A percentile compares a stretch with the other conserved stretches of the same genome.
These are phyloP conservation scores for Neohortaea acidophila DNA, from an alignment of 495 filamentous ascomycete species.

Conservation along the genomic window DNA sequence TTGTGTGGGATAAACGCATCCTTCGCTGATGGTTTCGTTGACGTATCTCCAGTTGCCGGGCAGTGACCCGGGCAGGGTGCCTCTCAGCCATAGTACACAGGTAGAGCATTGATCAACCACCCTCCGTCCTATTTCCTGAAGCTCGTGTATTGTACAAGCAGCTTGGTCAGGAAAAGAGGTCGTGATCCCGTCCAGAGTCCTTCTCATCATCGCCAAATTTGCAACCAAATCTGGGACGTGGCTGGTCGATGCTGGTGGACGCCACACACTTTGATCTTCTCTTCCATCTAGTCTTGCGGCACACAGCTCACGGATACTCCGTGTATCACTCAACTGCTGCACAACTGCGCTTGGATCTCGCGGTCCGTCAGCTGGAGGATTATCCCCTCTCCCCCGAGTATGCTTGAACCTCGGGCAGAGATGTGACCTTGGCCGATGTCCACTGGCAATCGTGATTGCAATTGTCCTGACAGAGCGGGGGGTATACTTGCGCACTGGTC, in stretches of 20 bases:
- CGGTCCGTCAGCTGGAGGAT: not conserved
- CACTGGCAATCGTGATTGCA: constrained; percentile 9
- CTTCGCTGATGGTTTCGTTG: not conserved
- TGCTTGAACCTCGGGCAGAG: constrained; percentile 4
- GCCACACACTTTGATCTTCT: no score
- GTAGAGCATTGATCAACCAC: no score
- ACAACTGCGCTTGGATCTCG: constrained; percentile 6
- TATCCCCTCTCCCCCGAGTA: not conserved
- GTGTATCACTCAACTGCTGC: constrained; percentile 12
- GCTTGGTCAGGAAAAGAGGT: not conserved
- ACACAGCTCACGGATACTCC: constrained; percentile 4
- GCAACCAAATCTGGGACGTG: not conserved
- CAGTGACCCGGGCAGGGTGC: not conserved
- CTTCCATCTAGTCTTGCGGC: not conserved
- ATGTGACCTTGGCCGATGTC: constrained; percentile 4
- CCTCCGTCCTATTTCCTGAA: not conserved
- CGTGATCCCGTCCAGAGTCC: not conserved
- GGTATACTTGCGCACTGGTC: constrained; percentile 8
- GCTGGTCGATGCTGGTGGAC: not conserved
- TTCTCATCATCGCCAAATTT: not conserved
- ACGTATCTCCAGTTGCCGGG: not conserved
- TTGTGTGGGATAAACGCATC: not conserved
- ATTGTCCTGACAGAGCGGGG: constrained; percentile 10
- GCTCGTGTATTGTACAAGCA: not conserved
- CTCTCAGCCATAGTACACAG: not conserved